Percentiles rank a stretch among this genome's conserved stretches.
phyloP scores from a whole-genome alignment of 1,284 basidiomycete species.

The Sporisorium graminicola region DNA sequence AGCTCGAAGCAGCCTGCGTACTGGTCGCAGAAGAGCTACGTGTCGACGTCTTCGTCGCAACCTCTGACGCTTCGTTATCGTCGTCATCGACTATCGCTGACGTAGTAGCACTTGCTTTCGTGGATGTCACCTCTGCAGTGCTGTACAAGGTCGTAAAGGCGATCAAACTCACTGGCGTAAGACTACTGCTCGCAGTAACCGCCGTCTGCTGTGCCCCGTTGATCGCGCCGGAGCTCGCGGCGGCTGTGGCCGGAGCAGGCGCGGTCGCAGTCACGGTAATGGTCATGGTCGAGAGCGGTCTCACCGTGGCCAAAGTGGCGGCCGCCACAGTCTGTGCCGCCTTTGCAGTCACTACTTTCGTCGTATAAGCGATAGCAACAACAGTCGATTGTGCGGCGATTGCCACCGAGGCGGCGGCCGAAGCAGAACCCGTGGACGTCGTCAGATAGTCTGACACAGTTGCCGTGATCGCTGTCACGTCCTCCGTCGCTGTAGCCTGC shows the following conservation, averaged over 20 bases:
- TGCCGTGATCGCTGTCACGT: slow-evolving; percentile 34
- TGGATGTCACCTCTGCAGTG: background rate
- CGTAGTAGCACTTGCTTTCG: background rate
- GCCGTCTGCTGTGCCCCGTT: background rate
- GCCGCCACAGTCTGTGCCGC: background rate
- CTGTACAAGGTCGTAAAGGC: slow-evolving; percentile 11
- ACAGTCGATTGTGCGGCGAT: slow-evolving; percentile 10
- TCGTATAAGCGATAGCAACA: slow-evolving; percentile 9
- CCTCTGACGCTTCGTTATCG: background rate
- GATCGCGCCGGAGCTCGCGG: background rate
- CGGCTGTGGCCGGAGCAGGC: background rate
- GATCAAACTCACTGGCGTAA: background rate
- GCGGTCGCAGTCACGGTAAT: slow-evolving; percentile 9
- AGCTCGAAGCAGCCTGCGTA: background rate
- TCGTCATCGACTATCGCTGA: background rate
- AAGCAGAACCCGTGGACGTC: slow-evolving; percentile 21
- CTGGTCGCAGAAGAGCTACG: background rate
- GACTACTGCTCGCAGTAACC: background rate
- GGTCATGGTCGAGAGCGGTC: background rate
- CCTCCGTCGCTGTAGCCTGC: slow-evolving; percentile 29
- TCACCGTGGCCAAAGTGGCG: background rate
- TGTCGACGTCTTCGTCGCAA: background rate
- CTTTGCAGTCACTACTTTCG: slow-evolving; percentile 3
- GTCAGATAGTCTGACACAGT: slow-evolving; percentile 28
- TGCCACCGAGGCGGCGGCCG: background rate